phyloP scores from a whole-genome alignment of 257 asterid species.

The Capsicum baccatum region DNA sequence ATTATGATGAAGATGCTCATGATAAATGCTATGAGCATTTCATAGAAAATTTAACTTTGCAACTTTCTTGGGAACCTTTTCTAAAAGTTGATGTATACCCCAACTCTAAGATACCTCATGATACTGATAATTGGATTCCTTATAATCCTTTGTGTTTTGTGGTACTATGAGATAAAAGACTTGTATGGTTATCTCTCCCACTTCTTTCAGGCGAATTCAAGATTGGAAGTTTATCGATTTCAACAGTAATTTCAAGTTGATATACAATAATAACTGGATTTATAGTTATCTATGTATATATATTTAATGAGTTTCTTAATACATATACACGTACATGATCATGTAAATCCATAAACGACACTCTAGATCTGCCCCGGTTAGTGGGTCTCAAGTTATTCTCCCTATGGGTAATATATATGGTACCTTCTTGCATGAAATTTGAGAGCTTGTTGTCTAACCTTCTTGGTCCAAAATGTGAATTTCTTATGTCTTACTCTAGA shows the following conservation, averaged over 20 bases:
- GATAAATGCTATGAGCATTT: neutral
- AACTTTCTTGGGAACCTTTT: constrained; percentile 24
- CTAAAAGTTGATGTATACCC: neutral
- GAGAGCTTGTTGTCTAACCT: neutral
- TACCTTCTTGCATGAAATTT: constrained; percentile 24
- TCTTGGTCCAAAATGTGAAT: neutral
- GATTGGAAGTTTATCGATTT: neutral
- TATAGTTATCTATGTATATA: neutral
- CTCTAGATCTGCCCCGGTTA: neutral
- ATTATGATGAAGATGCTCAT: constrained; percentile 6
- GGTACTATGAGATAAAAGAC: neutral
- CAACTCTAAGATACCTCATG: constrained; percentile 19
- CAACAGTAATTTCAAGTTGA: accelerated
- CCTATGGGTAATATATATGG: neutral
- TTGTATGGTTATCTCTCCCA: neutral
- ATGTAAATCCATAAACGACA: neutral
- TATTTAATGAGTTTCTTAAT: neutral
- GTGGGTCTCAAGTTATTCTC: neutral
- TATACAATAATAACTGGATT: neutral
- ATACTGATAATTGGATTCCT: constrained; percentile 5
- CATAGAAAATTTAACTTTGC: neutral
- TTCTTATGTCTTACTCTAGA: neutral
- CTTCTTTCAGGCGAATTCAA: neutral
- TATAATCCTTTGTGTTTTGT: constrained; percentile 15
- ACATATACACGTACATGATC: neutral